These are phyloP conservation scores for Wickerhamomyces rabaulensis DNA, from an alignment of 805 yeast species.

Conservation along the genomic window DNA sequence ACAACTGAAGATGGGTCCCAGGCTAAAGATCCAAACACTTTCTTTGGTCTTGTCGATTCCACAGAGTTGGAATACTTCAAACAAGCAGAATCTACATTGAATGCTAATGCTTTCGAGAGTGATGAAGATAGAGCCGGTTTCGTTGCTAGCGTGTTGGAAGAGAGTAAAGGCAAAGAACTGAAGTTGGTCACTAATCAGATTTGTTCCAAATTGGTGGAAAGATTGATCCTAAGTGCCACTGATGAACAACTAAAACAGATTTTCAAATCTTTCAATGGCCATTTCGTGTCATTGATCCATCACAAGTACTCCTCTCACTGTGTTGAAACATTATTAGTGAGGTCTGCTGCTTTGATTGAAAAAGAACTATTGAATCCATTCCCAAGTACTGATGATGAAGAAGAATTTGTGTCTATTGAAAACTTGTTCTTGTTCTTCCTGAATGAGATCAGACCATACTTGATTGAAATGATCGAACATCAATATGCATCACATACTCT, in stretches of 20 bases:
- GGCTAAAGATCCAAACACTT: slow-evolving; percentile 36
- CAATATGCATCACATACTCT: slow-evolving; percentile 88
- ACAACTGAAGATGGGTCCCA: slow-evolving; percentile 14
- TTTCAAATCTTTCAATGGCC: slow-evolving; percentile 65
- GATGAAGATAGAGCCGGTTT: slow-evolving; percentile 72
- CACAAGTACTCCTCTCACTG: slow-evolving; percentile 95
- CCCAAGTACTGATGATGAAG: slow-evolving; percentile 29
- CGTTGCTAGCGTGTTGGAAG: slow-evolving; percentile 74
- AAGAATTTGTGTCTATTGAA: slow-evolving; percentile 53
- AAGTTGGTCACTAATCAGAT: slow-evolving; percentile 92
- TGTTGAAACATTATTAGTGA: slow-evolving; percentile 74
- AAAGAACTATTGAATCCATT: slow-evolving; percentile 54
- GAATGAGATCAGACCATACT: slow-evolving; percentile 57
- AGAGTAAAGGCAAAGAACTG: slow-evolving; percentile 82
- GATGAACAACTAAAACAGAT: slow-evolving; percentile 61
- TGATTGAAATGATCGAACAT: slow-evolving; percentile 58
- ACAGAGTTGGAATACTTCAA: slow-evolving; percentile 87
- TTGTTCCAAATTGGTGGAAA: slow-evolving; percentile 87
- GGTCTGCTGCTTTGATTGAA: slow-evolving; percentile 70
- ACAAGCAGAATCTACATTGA: slow-evolving; percentile 82
- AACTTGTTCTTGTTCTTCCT: slow-evolving; percentile 58
- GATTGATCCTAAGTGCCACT: slow-evolving; percentile 65
- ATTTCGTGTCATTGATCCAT: slow-evolving; percentile 67
- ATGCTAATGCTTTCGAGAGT: slow-evolving; percentile 70
- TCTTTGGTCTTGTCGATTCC: slow-evolving; percentile 83